Evolutionary conservation across 2,329 filamentous ascomycete genomes (phyloP).

Genomic region (Ophiostoma himal-ulmi): DNA sequence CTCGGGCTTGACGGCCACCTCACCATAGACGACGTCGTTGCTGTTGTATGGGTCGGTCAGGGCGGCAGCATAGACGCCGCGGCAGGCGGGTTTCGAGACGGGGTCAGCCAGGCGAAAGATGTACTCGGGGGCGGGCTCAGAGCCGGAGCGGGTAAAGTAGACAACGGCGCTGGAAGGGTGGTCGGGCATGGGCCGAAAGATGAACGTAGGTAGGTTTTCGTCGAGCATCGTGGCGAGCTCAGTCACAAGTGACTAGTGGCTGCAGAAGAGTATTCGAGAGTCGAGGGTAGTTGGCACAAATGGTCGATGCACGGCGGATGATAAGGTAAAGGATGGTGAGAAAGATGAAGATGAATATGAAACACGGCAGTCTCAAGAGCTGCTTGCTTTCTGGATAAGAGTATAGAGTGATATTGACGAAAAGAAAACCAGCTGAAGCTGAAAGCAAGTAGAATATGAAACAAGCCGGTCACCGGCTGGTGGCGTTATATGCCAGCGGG

Average conservation of each 20-base stretch:
- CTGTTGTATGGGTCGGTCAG: constrained; percentile 76
- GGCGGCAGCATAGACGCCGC: constrained; percentile 80
- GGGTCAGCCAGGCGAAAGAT: constrained; percentile 72
- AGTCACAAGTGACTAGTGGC: neutral
- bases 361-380: neutral
- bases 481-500: neutral
- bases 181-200: constrained; percentile 47
- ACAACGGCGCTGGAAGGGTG: constrained; percentile 52
- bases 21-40: constrained; percentile 71
- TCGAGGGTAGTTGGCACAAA: neutral
- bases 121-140: constrained; percentile 74
- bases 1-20: constrained; percentile 76
- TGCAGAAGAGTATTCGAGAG: neutral
- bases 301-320: neutral
- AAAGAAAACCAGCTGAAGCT: neutral
- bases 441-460: neutral
- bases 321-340: neutral
- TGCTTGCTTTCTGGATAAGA: neutral
- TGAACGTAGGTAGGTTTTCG: constrained; percentile 80
- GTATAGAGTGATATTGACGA: too few relatives aligned
- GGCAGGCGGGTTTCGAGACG: constrained; percentile 54
- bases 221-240: constrained; percentile 63
- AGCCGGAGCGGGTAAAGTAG: constrained; percentile 64
- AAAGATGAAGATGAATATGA: neutral
- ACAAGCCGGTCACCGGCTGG: neutral